Conservation (phyloP, 2,329 filamentous ascomycete genomes). For the Aspergillus persii region DNA sequence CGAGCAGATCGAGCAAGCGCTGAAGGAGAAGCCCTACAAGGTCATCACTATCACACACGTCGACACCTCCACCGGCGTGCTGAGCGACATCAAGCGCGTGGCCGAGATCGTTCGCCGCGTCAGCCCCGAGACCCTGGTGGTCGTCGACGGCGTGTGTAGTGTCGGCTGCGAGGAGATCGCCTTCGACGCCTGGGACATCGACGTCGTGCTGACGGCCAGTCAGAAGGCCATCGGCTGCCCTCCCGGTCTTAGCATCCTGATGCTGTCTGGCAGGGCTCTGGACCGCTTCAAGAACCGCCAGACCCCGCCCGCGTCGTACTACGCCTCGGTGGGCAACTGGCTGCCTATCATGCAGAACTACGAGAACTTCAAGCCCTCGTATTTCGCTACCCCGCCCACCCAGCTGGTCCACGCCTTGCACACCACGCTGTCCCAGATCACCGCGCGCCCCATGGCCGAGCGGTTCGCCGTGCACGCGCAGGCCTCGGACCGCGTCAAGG, state of each 20-base stretch:
- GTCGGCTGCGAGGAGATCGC: conserved; percentile 94
- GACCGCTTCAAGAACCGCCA: conserved; percentile 76
- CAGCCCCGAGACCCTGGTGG: conserved; percentile 84
- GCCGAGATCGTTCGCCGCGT: conserved; percentile 80
- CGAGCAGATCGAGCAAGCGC: conserved; percentile 80
- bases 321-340: conserved; percentile 97
- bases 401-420: conserved; percentile 92
- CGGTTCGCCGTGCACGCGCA: conserved; percentile 79
- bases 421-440: conserved; percentile 82
- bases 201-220: conserved; percentile 88
- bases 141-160: conserved; percentile 96
- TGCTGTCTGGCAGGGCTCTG: conserved; percentile 87
- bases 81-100: conserved; percentile 84
- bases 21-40: conserved; percentile 92
- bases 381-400: conserved; percentile 94
- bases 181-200: conserved; percentile 92
- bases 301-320: conserved; percentile 81
- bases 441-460: conserved; percentile 73
- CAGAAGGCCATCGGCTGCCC: conserved; percentile 97
- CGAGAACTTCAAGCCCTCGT: conserved; percentile 94
- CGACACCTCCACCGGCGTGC: conserved; percentile 92
- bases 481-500: conserved; percentile 82
- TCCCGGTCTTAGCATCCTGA: conserved; percentile 88
- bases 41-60: conserved; percentile 92
- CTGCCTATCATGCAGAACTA: conserved; percentile 98